Evolutionary conservation across 2,329 filamentous ascomycete species (phyloP).

Genomic region (Didymellaceae sp.): DNA sequence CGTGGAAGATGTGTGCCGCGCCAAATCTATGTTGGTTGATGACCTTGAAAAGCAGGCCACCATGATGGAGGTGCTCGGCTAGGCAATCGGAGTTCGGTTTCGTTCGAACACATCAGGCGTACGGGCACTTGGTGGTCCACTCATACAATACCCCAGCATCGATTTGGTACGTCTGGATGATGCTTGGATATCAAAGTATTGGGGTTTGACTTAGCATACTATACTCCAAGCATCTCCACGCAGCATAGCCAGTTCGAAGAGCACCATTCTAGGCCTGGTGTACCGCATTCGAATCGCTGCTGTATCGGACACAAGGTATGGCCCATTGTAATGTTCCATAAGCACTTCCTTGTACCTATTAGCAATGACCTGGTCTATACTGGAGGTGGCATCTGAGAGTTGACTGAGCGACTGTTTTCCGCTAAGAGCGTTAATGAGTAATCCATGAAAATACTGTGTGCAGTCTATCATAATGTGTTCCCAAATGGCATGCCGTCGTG

Average conservation of each 20-base stretch:
- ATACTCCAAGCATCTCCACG: background rate
- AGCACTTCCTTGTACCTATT: constrained; percentile 12
- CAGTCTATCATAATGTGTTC: no score
- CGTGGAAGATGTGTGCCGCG: constrained; percentile 71
- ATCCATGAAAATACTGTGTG: background rate
- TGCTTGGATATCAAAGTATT: constrained; percentile 15
- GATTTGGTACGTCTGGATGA: constrained; percentile 9
- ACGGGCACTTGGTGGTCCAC: constrained; percentile 3
- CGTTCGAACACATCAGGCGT: background rate
- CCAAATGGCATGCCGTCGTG: background rate
- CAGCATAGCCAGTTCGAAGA: constrained; percentile 2
- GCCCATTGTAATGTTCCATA: constrained; percentile 1
- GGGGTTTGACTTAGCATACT: constrained; percentile 1
- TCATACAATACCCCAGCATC: background rate
- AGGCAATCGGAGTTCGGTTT: constrained; percentile 9
- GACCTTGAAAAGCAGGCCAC: constrained; percentile 56
- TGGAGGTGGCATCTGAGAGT: background rate
- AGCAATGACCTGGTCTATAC: constrained; percentile 1
- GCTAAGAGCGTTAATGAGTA: constrained; percentile 2
- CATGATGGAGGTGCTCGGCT: constrained; percentile 51
- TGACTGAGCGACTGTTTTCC: background rate
- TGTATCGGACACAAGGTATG: background rate
- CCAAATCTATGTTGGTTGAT: constrained; percentile 70
- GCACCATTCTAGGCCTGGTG: background rate
- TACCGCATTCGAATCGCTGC: background rate